Evolutionary conservation across 164 flowering plant species (phyloP).

Genomic region (Berberis thunbergii): DNA sequence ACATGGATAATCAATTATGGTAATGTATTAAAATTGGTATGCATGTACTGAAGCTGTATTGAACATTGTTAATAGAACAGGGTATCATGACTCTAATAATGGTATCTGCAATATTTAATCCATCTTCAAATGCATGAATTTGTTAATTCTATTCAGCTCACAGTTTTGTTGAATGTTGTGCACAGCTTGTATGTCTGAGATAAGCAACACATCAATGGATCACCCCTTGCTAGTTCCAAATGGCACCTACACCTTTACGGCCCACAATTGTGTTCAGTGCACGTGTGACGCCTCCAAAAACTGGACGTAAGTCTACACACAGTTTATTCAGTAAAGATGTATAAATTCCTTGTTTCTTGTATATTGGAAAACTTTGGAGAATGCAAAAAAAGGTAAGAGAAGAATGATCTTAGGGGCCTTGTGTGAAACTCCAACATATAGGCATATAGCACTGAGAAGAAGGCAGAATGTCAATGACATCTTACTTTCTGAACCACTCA

Average conservation of each 20-base stretch:
- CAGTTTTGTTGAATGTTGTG: neutral
- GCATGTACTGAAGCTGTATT: too few species aligned
- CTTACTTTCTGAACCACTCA: too few species aligned
- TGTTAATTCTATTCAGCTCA: neutral
- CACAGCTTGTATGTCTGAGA: slow-evolving; percentile 50
- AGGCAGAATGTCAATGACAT: too few species aligned
- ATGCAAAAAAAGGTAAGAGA: too few species aligned
- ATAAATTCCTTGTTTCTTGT: neutral
- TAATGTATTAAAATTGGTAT: too few species aligned
- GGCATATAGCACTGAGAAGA: too few species aligned
- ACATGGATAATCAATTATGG: too few species aligned
- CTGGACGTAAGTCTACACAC: slow-evolving; percentile 37
- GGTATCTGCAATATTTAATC: neutral
- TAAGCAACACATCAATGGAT: slow-evolving; percentile 36
- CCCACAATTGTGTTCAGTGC: slow-evolving; percentile 61
- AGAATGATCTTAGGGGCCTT: too few species aligned
- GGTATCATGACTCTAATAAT: neutral
- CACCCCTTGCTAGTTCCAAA: slow-evolving; percentile 42
- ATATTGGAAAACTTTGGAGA: too few species aligned
- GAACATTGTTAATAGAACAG: neutral
- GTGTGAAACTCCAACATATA: too few species aligned
- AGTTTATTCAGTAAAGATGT: neutral
- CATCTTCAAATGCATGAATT: neutral
- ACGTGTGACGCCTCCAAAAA: slow-evolving; percentile 30
- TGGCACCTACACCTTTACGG: slow-evolving; percentile 48